Evolutionary conservation across 106 monocot genomes (phyloP).

Genomic region (Allium sativum): DNA sequence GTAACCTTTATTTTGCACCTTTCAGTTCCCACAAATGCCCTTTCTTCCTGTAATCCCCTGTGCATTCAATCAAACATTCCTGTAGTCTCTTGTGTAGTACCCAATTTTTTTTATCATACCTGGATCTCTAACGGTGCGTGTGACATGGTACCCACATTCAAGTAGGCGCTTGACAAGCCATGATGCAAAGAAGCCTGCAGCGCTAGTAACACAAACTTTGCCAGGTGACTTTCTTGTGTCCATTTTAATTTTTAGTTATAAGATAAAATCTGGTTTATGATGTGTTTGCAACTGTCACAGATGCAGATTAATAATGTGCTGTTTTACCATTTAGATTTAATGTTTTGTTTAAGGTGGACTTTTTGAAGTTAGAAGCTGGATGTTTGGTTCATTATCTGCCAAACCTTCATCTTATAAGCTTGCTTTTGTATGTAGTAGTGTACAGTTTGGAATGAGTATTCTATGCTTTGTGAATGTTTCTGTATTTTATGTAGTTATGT

Average conservation of each 20-base stretch:
- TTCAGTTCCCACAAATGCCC: conserved; percentile 63
- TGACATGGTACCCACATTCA: conserved; percentile 13
- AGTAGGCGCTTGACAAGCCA: conserved; percentile 16
- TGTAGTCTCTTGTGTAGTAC: too few relatives aligned
- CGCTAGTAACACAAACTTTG: conserved; percentile 19
- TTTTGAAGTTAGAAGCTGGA: too few relatives aligned
- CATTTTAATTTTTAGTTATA: background rate
- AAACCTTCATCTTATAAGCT: too few relatives aligned
- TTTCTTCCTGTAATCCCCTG: conserved; percentile 45
- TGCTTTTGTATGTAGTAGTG: background rate
- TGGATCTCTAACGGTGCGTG: conserved; percentile 21
- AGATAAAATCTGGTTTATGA: background rate
- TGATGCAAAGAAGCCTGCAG: conserved; percentile 17
- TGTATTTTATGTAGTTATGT: too few relatives aligned
- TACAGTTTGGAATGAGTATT: background rate
- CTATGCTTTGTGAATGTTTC: too few relatives aligned
- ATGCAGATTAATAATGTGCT: too few relatives aligned
- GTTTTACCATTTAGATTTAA: too few relatives aligned
- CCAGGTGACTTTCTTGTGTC: conserved; percentile 2
- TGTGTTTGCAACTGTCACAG: background rate
- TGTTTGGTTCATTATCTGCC: too few relatives aligned
- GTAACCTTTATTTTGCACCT: conserved; percentile 68
- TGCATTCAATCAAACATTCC: background rate
- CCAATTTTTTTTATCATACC: background rate
- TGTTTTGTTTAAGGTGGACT: background rate